A percentile compares a stretch with the other conserved stretches of the same genome.
Evolutionary conservation across 495 filamentous ascomycete genomes (phyloP).

Genomic region (Parathielavia hyrcaniae): DNA sequence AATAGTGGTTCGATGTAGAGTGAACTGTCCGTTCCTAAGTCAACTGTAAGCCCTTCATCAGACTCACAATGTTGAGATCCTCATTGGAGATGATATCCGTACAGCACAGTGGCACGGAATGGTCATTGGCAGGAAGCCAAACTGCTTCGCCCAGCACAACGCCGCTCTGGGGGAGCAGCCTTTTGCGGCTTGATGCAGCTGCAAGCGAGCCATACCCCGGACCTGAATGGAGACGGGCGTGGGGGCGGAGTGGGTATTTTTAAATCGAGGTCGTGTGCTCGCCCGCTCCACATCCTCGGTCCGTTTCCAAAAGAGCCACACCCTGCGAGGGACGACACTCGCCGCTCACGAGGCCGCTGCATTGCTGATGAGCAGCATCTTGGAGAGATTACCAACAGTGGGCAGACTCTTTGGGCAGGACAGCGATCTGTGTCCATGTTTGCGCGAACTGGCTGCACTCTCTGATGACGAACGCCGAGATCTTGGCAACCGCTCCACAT

Average conservation of each 20-base stretch:
- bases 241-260: conserved; percentile 8
- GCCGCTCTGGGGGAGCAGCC: not conserved
- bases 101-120: too few relatives aligned
- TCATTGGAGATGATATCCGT: too few relatives aligned
- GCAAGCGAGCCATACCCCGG: conserved; percentile 13
- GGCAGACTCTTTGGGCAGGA: too few relatives aligned
- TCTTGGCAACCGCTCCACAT: conserved; percentile 29
- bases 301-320: not conserved
- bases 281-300: not conserved
- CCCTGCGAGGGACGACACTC: not conserved
- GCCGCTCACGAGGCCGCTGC: not conserved
- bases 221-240: conserved; percentile 1
- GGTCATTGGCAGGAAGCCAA: not conserved
- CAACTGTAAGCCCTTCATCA: too few relatives aligned
- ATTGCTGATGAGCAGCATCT: not conserved
- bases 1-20: too few relatives aligned
- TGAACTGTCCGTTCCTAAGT: too few relatives aligned
- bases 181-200: conserved; percentile 20
- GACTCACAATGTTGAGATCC: too few relatives aligned
- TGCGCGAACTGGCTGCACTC: not conserved
- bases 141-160: not conserved
- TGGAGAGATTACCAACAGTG: not conserved
- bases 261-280: conserved; percentile 9
- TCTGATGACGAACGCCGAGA: conserved; percentile 26
- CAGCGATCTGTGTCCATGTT: not conserved